phyloP scores from a whole-genome alignment of 441 rosid species.

The Erodium texanum region DNA sequence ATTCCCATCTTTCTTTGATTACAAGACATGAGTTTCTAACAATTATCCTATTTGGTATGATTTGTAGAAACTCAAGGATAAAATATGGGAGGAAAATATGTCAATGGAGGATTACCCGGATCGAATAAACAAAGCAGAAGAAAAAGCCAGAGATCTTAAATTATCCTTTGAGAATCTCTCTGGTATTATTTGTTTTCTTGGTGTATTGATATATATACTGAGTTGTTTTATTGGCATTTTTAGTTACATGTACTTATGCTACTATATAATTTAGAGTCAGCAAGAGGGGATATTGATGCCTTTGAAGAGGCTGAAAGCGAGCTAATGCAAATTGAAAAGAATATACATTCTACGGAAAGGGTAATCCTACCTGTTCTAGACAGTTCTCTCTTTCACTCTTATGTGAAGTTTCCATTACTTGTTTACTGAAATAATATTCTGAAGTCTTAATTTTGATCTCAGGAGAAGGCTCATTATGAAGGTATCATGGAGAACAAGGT shows the following conservation, averaged over 20 bases:
- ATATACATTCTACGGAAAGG: conserved; percentile 47
- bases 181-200: conserved; percentile 35
- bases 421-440: conserved; percentile 18
- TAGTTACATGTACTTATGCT: conserved; percentile 12
- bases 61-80: conserved; percentile 45
- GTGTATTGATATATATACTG: conserved; percentile 3
- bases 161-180: conserved; percentile 52
- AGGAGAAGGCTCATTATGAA: conserved; percentile 80
- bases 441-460: conserved; percentile 25
- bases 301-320: conserved; percentile 70
- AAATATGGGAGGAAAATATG: conserved; percentile 45
- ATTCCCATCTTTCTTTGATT: conserved; percentile 10
- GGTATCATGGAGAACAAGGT: conserved; percentile 67
- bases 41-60: background rate
- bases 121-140: conserved; percentile 48
- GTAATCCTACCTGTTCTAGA: conserved; percentile 28
- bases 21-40: conserved; percentile 6
- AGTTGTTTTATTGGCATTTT: background rate
- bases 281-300: conserved; percentile 64
- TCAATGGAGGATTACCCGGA: conserved; percentile 37
- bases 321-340: conserved; percentile 61
- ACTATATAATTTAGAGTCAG: conserved; percentile 43
- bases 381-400: conserved; percentile 8
- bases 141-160: conserved; percentile 47
- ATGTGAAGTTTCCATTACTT: conserved; percentile 12